These are phyloP conservation scores for Kwoniella dejecticola DNA, from an alignment of 768 basidiomycete genomes.

Conservation along the genomic window DNA sequence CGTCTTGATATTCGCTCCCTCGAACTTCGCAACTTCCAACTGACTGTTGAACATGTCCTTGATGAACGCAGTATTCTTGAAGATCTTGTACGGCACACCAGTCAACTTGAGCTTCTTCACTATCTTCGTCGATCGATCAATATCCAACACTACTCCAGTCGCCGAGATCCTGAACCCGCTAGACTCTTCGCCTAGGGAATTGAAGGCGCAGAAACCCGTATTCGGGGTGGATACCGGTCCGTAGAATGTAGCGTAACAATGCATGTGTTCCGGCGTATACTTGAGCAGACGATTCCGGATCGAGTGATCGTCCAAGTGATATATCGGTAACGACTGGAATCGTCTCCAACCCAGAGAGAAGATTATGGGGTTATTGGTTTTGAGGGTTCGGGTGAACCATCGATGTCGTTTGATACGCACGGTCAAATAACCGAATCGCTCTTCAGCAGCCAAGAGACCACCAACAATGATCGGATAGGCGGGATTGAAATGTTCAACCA, in stretches of 20 bases:
- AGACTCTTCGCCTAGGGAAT: slow-evolving; percentile 67
- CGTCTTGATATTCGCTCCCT: slow-evolving; percentile 93
- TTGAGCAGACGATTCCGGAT: slow-evolving; percentile 99
- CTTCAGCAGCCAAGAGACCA: slow-evolving; percentile 84
- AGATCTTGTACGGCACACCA: slow-evolving; percentile 93
- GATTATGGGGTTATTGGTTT: slow-evolving; percentile 95
- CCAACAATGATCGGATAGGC: slow-evolving; percentile 87
- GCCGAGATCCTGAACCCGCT: slow-evolving; percentile 86
- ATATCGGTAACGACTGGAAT: slow-evolving; percentile 92
- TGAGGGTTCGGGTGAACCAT: slow-evolving; percentile 86
- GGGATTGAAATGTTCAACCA: slow-evolving; percentile 91
- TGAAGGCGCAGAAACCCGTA: slow-evolving; percentile 97
- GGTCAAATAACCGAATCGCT: slow-evolving; percentile 89
- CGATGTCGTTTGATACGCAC: slow-evolving; percentile 95
- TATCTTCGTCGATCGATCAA: slow-evolving; percentile 88
- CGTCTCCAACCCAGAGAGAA: slow-evolving; percentile 97
- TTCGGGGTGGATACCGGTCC: slow-evolving; percentile 89
- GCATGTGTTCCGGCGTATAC: slow-evolving; percentile 99
- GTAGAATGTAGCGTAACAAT: slow-evolving; percentile 97
- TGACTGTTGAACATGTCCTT: slow-evolving; percentile 95
- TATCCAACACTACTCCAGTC: slow-evolving; percentile 90
- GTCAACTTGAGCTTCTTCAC: slow-evolving; percentile 98
- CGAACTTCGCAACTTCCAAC: slow-evolving; percentile 96
- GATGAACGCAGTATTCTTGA: slow-evolving; percentile 97
- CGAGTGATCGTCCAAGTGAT: slow-evolving; percentile 94